Evolutionary conservation across 371 early-diverging fungal species (phyloP), one percentile per base, ranked within the genome.

Genomic region (Phascolomyces articulosus): DNA sequence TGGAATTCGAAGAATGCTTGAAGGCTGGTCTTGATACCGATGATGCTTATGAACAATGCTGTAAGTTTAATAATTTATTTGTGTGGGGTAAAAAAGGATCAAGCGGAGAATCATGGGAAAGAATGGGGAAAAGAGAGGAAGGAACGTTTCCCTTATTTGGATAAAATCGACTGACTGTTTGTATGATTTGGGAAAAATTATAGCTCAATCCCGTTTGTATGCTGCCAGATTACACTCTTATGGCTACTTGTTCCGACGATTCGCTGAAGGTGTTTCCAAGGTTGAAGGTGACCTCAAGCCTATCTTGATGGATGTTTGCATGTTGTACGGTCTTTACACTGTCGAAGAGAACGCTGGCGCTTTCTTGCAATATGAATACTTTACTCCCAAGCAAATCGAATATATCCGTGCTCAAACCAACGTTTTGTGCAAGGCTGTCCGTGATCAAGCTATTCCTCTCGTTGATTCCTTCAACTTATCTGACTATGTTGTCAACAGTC

Each of bases 401-500:
- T 77, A 75, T 54, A 75, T 93, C 62, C 88, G 89, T 62, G 66
- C 75, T 38, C 83, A 84, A 66, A 87, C 93, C 68, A 89, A 87
- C 60, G 73, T 72, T 2, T 83, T 91, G n/a, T 93, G 92, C 81
- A 80, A 80, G 31, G 80, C 78, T 40, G 86, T 95, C 6, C 88
- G 96, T 40, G 83, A 87, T 31, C 89, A 95, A 68, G 92, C 93
- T 54, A 91, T 96, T 70, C 88, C 93, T 11, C 79, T 96, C 49
- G 92, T 93, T 21, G 97, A 96, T 66, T 79, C 95, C 26, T 96
- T 95, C 79, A 91, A 90, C 71, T 87, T 90, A 76, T 77, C 90
- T 23, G 97, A 96, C 76, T 95, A 89, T 72, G 86, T 94, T 38
- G 73, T 96, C 75, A 94, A 95, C 84, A 93, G 94, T 58, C 95